These are phyloP conservation scores for Saccharomycopsis javanensis DNA, from an alignment of 805 yeast species.

Conservation along the genomic window DNA sequence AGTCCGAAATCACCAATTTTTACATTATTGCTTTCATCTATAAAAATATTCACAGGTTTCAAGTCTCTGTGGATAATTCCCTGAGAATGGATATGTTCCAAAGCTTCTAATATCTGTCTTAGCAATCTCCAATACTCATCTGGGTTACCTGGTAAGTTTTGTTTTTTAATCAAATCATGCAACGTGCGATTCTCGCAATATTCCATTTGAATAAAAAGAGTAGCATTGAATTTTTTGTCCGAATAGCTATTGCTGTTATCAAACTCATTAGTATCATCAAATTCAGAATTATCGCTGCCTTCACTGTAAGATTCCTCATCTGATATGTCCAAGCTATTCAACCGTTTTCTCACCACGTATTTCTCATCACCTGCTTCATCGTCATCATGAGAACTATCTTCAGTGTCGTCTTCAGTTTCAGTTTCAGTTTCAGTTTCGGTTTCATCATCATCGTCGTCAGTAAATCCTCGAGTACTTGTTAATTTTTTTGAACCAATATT, in stretches of 20 bases:
- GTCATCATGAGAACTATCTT: conserved; percentile 22
- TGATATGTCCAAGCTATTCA: not conserved
- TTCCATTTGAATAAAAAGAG: conserved; percentile 94
- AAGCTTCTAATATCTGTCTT: conserved; percentile 80
- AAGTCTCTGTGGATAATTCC: conserved; percentile 93
- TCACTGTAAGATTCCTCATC: conserved; percentile 22
- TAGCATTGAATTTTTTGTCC: conserved; percentile 39
- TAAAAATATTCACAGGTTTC: conserved; percentile 92
- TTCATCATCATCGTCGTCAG: not conserved
- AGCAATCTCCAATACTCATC: conserved; percentile 86
- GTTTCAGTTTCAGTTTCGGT: conserved; percentile 47
- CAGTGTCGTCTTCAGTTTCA: conserved; percentile 43
- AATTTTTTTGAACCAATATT: conserved; percentile 20
- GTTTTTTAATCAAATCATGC: conserved; percentile 65
- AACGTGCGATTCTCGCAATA: conserved; percentile 93
- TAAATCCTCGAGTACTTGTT: conserved; percentile 19
- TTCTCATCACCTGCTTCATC: conserved; percentile 14
- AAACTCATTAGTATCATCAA: conserved; percentile 19
- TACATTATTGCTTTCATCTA: conserved; percentile 79
- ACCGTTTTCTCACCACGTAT: not conserved
- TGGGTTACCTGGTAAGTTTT: conserved; percentile 58
- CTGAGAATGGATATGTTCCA: conserved; percentile 82
- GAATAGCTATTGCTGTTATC: not conserved
- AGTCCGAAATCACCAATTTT: conserved; percentile 97
- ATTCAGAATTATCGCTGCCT: conserved; percentile 21